phyloP scores from a whole-genome alignment of 495 filamentous ascomycete species.

The Xylaria sp. region DNA sequence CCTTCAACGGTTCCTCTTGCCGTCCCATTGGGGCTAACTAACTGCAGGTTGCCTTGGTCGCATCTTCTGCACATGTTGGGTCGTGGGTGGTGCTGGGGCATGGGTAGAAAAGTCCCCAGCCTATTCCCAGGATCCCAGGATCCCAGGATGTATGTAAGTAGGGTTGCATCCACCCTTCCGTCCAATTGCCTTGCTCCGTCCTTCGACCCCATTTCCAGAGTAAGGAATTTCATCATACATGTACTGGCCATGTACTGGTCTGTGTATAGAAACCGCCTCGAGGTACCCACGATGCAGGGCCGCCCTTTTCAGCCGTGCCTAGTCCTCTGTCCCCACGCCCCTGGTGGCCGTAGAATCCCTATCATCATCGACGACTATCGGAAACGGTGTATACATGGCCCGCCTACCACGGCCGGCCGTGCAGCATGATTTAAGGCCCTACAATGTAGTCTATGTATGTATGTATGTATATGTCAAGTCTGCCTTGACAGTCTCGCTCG shows the following conservation, averaged over 20 bases:
- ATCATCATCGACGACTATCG: constrained; percentile 11
- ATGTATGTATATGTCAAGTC: constrained; percentile 8
- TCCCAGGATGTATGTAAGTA: no score
- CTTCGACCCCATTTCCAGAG: constrained; percentile 17
- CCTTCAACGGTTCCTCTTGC: constrained; percentile 21
- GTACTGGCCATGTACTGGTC: constrained; percentile 19
- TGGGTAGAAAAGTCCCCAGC: constrained; percentile 1
- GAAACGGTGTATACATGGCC: constrained; percentile 4
- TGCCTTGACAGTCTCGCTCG: constrained; percentile 14
- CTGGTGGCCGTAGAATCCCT: constrained; percentile 18
- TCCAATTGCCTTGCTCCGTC: constrained; percentile 19
- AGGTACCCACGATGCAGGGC: constrained; percentile 25
- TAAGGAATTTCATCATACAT: constrained; percentile 15
- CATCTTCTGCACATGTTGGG: constrained; percentile 23
- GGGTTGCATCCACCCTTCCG: constrained; percentile 13
- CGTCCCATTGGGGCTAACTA: constrained; percentile 14
- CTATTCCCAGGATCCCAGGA: constrained; percentile 16
- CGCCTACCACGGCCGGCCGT: constrained; percentile 13
- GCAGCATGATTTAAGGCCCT: constrained; percentile 10
- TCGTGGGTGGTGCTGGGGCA: background rate
- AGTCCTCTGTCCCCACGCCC: constrained; percentile 15
- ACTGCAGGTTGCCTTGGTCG: constrained; percentile 14
- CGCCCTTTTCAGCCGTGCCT: constrained; percentile 28
- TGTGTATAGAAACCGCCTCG: constrained; percentile 10
- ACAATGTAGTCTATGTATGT: constrained; percentile 1